Evolutionary conservation across 345 rosid species (phyloP).

Genomic region (Excoecaria cochinchinensis): DNA sequence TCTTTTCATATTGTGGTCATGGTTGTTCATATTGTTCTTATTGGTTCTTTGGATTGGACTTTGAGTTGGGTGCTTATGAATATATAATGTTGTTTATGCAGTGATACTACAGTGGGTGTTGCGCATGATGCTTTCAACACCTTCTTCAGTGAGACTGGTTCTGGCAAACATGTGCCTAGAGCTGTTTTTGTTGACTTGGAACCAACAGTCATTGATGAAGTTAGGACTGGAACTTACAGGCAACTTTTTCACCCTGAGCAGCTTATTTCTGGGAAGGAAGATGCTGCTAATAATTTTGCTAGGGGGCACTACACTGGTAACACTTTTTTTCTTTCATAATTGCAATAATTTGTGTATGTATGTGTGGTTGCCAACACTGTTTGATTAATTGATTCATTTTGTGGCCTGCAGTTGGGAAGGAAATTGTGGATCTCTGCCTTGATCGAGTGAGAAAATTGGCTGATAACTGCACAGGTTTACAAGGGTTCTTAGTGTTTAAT

Average conservation of each 20-base stretch:
- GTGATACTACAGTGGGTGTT: conserved; percentile 29
- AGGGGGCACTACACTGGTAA: conserved; percentile 40
- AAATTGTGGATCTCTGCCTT: conserved; percentile 39
- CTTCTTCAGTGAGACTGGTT: conserved; percentile 41
- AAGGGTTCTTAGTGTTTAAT: conserved; percentile 35
- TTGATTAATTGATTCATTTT: conserved; percentile 3
- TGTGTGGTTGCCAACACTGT: not conserved
- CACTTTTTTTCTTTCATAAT: not conserved
- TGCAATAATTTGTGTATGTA: not conserved
- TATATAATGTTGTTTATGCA: conserved; percentile 13
- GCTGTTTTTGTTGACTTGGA: conserved; percentile 38
- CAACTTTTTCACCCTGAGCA: conserved; percentile 40
- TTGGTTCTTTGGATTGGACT: not conserved
- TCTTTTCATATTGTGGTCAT: no score
- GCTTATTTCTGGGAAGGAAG: conserved; percentile 43
- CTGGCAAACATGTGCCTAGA: conserved; percentile 40
- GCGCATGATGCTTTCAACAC: conserved; percentile 42
- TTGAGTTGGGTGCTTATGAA: conserved; percentile 4
- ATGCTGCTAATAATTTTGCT: conserved; percentile 42
- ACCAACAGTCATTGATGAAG: conserved; percentile 42
- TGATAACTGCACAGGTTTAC: conserved; percentile 41
- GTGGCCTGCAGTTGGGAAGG: conserved; percentile 36
- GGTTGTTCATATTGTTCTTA: not conserved
- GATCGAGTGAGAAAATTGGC: conserved; percentile 41
- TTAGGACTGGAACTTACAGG: conserved; percentile 31